Conservation (phyloP, 805 yeast genomes). For the Cyberlindnera veronae region DNA sequence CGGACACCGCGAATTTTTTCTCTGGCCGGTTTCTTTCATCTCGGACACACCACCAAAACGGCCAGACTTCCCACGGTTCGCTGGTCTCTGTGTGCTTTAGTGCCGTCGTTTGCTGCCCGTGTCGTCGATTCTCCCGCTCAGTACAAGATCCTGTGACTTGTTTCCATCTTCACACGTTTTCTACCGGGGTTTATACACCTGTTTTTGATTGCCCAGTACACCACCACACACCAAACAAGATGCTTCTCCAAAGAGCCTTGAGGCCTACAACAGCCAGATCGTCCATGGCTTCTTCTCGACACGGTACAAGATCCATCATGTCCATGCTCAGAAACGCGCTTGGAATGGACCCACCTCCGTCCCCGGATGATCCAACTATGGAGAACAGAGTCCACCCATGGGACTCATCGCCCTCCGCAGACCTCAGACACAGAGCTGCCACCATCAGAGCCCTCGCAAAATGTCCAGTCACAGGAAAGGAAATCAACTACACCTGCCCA, state of each 20-base stretch:
- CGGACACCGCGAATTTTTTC: background rate
- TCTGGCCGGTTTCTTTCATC: too few species aligned
- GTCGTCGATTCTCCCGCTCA: too few species aligned
- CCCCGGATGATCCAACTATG: constrained; percentile 63
- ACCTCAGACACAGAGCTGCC: constrained; percentile 87
- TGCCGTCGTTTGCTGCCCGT: too few species aligned
- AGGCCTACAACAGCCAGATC: constrained; percentile 6
- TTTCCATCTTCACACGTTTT: background rate
- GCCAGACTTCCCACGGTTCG: background rate
- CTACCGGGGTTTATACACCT: background rate
- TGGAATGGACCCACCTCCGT: constrained; percentile 60
- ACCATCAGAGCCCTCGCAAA: constrained; percentile 80
- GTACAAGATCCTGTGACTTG: background rate
- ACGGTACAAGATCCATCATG: constrained; percentile 25
- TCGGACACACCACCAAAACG: too few species aligned
- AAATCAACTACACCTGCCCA: constrained; percentile 86
- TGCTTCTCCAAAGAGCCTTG: constrained; percentile 6
- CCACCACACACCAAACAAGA: background rate
- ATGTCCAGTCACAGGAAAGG: constrained; percentile 85
- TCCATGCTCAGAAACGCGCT: constrained; percentile 43
- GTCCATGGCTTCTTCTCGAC: background rate
- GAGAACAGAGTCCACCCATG: constrained; percentile 79
- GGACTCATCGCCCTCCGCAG: constrained; percentile 91
- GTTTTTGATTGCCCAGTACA: background rate
- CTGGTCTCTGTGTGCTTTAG: background rate